phyloP scores from a whole-genome alignment of 2,329 filamentous ascomycete genomes.

The Fusarium burgessii region DNA sequence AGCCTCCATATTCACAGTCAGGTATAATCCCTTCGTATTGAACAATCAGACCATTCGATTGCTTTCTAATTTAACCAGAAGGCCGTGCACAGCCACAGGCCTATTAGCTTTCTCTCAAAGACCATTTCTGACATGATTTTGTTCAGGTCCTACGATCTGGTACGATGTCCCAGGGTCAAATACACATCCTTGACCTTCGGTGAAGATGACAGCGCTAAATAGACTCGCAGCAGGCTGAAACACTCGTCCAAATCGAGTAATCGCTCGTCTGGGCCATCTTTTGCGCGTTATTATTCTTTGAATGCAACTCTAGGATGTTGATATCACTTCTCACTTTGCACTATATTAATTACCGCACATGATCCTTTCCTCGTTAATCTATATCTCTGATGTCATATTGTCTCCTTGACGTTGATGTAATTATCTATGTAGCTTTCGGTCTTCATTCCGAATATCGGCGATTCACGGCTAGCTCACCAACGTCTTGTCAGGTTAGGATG shows the following conservation, averaged over 20 bases:
- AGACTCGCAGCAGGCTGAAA: slow-evolving; percentile 3
- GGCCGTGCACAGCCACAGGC: background rate
- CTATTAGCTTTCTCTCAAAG: background rate
- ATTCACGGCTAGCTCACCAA: slow-evolving; percentile 24
- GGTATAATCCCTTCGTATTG: background rate
- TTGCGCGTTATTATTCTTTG: slow-evolving; percentile 8
- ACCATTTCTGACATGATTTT: slow-evolving; percentile 11
- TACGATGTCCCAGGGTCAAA: slow-evolving; percentile 9
- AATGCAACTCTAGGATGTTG: background rate
- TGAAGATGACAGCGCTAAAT: slow-evolving; percentile 24
- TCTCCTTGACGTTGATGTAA: background rate
- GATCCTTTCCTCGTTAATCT: background rate
- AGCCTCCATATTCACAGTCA: slow-evolving; percentile 3
- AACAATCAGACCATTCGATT: slow-evolving; percentile 11
- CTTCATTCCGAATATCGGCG: slow-evolving; percentile 31
- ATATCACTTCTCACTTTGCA: background rate
- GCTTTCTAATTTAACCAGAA: background rate
- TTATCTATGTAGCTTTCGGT: background rate
- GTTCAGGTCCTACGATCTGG: background rate
- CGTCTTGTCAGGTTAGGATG: background rate
- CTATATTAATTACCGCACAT: slow-evolving; percentile 5
- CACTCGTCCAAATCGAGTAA: slow-evolving; percentile 39
- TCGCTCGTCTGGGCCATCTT: slow-evolving; percentile 35
- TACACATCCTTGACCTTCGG: slow-evolving; percentile 2
- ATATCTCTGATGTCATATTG: background rate